Evolutionary conservation across 1,284 basidiomycete species (phyloP).

Genomic region (Trichosporon faecale): DNA sequence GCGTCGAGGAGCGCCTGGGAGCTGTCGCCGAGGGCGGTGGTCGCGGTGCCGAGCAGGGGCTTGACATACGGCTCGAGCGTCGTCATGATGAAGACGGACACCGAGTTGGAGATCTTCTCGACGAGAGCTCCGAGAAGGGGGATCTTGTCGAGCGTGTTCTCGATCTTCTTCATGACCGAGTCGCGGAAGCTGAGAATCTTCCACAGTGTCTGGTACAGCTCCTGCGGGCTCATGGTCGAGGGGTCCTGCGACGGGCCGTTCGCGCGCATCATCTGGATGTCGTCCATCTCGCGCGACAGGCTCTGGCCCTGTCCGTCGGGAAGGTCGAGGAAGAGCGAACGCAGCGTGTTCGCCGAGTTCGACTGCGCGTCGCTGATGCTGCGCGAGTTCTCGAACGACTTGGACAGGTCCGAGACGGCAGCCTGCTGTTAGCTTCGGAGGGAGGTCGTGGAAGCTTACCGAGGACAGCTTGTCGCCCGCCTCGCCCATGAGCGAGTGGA

Average conservation of each 20-base stretch:
- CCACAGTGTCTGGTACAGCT: constrained; percentile 76
- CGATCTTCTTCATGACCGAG: constrained; percentile 77
- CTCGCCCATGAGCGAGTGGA: constrained; percentile 62
- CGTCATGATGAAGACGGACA: constrained; percentile 78
- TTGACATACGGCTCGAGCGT: constrained; percentile 67
- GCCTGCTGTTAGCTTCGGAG: constrained; percentile 55
- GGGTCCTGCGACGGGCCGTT: constrained; percentile 61
- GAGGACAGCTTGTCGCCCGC: constrained; percentile 52
- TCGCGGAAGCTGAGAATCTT: constrained; percentile 83
- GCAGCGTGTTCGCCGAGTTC: constrained; percentile 52
- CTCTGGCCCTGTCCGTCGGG: constrained; percentile 59
- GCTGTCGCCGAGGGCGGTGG: constrained; percentile 59
- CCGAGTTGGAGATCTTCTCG: constrained; percentile 76
- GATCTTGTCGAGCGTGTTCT: constrained; percentile 67
- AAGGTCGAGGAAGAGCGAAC: constrained; percentile 56
- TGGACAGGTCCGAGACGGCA: constrained; percentile 82
- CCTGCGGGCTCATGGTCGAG: constrained; percentile 81
- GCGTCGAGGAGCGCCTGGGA: constrained; percentile 74
- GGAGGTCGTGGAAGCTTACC: not conserved
- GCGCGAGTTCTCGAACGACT: constrained; percentile 66
- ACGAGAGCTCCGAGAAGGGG: constrained; percentile 64
- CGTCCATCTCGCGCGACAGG: constrained; percentile 71
- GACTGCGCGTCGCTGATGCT: constrained; percentile 53
- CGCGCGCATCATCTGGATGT: constrained; percentile 67
- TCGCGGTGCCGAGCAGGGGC: constrained; percentile 76